phyloP scores from a whole-genome alignment of 305 asterid species.

The Vinca major region DNA sequence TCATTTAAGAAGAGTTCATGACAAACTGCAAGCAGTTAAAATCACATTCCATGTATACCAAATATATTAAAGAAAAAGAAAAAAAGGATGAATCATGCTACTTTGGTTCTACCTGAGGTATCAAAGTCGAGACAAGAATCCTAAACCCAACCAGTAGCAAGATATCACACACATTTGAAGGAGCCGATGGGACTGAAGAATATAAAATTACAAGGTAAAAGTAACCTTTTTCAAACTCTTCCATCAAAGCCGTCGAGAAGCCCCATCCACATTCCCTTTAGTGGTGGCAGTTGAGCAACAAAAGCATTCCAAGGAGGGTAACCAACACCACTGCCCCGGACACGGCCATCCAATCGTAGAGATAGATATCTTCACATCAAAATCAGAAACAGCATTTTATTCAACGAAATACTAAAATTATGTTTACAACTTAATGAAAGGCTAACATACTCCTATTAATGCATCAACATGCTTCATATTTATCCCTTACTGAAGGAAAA shows the following conservation, averaged over 20 bases:
- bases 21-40: neutral
- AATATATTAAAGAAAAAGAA: neutral
- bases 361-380: slow-evolving; percentile 59
- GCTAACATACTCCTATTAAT: neutral
- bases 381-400: slow-evolving; percentile 5
- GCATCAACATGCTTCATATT: neutral
- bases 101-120: neutral
- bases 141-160: neutral
- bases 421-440: slow-evolving; percentile 1
- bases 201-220: neutral
- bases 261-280: slow-evolving; percentile 88
- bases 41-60: neutral
- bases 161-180: neutral
- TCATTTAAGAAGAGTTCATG: neutral
- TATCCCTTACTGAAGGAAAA: neutral
- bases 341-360: slow-evolving; percentile 96
- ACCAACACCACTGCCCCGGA: slow-evolving; percentile 93
- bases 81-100: neutral
- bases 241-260: slow-evolving; percentile 97
- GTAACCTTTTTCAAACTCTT: slow-evolving; percentile 39
- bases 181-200: neutral
- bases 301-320: slow-evolving; percentile 97
- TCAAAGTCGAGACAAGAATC: neutral
- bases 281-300: slow-evolving; percentile 64
- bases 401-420: neutral